Evolutionary conservation across 441 rosid species (phyloP).

Genomic region (Eutrema salsugineum): DNA sequence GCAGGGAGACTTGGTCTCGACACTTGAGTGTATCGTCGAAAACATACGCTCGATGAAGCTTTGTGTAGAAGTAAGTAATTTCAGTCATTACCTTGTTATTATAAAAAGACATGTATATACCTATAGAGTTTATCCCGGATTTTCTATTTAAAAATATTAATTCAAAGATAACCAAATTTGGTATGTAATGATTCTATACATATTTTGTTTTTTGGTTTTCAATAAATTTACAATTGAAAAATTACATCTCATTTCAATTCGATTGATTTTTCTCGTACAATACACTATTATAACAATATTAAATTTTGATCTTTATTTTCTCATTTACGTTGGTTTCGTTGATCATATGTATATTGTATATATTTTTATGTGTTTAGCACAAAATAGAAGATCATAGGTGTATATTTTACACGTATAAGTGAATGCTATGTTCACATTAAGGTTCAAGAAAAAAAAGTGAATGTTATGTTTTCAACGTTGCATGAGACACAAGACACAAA

Average conservation of each 20-base stretch:
- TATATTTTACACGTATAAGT: not conserved
- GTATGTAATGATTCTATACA: not conserved
- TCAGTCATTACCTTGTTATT: not conserved
- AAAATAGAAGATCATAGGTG: no score
- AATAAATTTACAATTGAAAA: not conserved
- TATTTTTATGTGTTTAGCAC: no score
- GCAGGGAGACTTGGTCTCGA: not conserved
- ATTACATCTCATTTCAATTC: no score
- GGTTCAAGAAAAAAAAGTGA: no score
- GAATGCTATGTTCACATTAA: not conserved
- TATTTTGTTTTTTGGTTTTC: not conserved
- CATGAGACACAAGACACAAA: not conserved
- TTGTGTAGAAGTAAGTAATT: conserved; percentile 15
- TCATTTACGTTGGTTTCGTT: not conserved
- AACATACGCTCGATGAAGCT: not conserved
- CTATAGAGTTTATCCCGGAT: not conserved
- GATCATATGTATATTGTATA: no score
- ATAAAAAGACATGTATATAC: not conserved
- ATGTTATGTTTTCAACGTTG: not conserved
- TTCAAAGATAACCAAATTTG: not conserved
- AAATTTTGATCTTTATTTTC: not conserved
- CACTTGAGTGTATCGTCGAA: not conserved
- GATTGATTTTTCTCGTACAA: not conserved
- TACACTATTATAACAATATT: not conserved
- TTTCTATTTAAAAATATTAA: not conserved